Percentiles rank a stretch among this genome's conserved stretches.
Evolutionary conservation across 2,329 filamentous ascomycete genomes (phyloP).

Genomic region (Pochonia chlamydosporia): DNA sequence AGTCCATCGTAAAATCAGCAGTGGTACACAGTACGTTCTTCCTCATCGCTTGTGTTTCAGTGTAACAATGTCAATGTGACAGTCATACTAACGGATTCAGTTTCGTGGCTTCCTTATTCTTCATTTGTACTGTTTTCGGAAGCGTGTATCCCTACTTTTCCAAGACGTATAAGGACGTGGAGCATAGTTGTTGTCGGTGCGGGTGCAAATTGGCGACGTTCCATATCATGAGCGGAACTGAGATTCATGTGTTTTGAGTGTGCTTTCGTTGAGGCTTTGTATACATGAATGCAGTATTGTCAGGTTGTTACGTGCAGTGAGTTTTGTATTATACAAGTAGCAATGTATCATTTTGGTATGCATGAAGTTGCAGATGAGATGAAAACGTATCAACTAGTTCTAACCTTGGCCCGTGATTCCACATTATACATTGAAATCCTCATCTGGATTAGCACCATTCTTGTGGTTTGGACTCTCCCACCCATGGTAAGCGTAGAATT

Average conservation of each 20-base stretch:
- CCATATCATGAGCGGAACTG: background rate
- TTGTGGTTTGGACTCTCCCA: background rate
- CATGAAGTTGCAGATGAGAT: too few species aligned
- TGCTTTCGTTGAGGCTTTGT: too few species aligned
- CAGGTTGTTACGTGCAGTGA: too few species aligned
- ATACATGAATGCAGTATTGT: too few species aligned
- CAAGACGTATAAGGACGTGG: background rate
- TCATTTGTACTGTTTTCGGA: background rate
- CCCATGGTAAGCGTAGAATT: background rate
- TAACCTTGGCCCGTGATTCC: too few species aligned
- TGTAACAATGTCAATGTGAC: too few species aligned
- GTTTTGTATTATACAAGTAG: too few species aligned
- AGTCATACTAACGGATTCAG: background rate
- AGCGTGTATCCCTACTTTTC: background rate
- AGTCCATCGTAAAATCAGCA: background rate
- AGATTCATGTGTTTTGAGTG: background rate
- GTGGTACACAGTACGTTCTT: too few species aligned
- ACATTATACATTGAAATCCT: conserved; percentile 1
- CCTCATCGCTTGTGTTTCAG: too few species aligned
- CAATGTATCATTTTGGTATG: too few species aligned
- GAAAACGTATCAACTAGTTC: too few species aligned
- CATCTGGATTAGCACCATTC: background rate
- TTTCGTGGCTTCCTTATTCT: background rate
- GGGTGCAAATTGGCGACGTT: background rate
- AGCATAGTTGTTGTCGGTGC: background rate